Evolutionary conservation across 352 stramenopile genomes (phyloP).

Genomic region (Pythium utonaiense): DNA sequence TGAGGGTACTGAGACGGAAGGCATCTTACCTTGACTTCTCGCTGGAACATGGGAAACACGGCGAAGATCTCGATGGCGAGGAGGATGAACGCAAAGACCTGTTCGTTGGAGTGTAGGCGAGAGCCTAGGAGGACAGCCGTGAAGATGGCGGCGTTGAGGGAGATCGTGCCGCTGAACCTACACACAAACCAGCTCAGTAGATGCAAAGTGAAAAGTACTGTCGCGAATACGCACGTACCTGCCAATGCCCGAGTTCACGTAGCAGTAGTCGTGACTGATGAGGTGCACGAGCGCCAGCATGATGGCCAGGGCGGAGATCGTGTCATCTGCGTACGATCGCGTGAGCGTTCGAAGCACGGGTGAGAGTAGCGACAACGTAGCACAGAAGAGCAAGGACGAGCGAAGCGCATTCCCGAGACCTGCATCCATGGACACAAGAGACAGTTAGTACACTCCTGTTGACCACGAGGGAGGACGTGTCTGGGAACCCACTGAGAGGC

Average conservation of each 20-base stretch:
- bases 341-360: constrained; percentile 90
- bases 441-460: neutral
- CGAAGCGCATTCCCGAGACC: constrained; percentile 51
- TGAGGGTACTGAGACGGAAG: no score
- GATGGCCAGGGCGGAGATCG: constrained; percentile 86
- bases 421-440: constrained; percentile 6
- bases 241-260: constrained; percentile 79
- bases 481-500: constrained; percentile 15
- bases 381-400: constrained; percentile 78
- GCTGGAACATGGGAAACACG: constrained; percentile 86
- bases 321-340: constrained; percentile 88
- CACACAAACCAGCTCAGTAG: no score
- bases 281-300: constrained; percentile 81
- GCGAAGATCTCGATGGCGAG: constrained; percentile 90
- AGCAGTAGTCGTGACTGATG: constrained; percentile 89
- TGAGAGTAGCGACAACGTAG: constrained; percentile 82
- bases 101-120: constrained; percentile 86
- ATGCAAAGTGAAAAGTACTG: no score
- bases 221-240: no score
- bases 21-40: constrained; percentile 69
- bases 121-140: constrained; percentile 90
- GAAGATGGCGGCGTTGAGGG: constrained; percentile 91
- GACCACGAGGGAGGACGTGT: no score
- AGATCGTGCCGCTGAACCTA: constrained; percentile 87
- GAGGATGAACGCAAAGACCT: constrained; percentile 90